These are phyloP conservation scores for Lentinus polychrous DNA, from an alignment of 1,284 basidiomycete genomes.

Conservation along the genomic window DNA sequence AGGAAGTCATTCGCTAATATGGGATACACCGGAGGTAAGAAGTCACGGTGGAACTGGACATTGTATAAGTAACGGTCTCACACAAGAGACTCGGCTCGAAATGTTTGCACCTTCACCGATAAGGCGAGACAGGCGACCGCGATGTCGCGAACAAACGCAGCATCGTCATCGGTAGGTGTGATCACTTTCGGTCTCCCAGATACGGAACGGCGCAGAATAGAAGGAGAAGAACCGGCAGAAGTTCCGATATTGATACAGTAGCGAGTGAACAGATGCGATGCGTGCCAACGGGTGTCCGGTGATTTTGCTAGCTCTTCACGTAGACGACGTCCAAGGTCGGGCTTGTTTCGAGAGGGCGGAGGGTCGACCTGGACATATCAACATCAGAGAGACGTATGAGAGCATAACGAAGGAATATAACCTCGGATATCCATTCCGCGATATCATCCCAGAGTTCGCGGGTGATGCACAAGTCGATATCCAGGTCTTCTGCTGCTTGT, in stretches of 20 bases:
- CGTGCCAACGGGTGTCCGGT: constrained; percentile 54
- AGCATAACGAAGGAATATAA: constrained; percentile 13
- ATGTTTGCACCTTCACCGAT: constrained; percentile 43
- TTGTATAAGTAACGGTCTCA: not conserved
- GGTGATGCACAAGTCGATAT: constrained; percentile 19
- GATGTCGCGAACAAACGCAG: constrained; percentile 42
- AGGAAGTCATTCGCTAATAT: constrained; percentile 45
- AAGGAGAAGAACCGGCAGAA: constrained; percentile 9
- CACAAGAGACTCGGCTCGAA: not conserved
- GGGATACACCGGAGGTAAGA: constrained; percentile 44
- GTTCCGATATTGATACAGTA: constrained; percentile 35
- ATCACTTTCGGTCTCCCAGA: not conserved
- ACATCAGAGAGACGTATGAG: not conserved
- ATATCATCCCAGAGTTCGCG: constrained; percentile 26
- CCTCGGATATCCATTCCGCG: constrained; percentile 38
- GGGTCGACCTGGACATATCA: constrained; percentile 16
- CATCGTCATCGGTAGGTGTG: constrained; percentile 22
- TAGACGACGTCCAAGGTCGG: constrained; percentile 29
- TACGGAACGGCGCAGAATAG: constrained; percentile 9
- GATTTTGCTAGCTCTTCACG: constrained; percentile 45
- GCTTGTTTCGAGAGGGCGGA: constrained; percentile 13
- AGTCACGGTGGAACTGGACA: constrained; percentile 54
- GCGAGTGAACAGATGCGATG: constrained; percentile 46
- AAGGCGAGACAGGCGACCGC: constrained; percentile 49
- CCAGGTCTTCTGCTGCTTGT: not conserved